Base-by-base conservation (phyloP, 2,329 filamentous ascomycete genomes). In the Apiospora rasikravindrae region DNA sequence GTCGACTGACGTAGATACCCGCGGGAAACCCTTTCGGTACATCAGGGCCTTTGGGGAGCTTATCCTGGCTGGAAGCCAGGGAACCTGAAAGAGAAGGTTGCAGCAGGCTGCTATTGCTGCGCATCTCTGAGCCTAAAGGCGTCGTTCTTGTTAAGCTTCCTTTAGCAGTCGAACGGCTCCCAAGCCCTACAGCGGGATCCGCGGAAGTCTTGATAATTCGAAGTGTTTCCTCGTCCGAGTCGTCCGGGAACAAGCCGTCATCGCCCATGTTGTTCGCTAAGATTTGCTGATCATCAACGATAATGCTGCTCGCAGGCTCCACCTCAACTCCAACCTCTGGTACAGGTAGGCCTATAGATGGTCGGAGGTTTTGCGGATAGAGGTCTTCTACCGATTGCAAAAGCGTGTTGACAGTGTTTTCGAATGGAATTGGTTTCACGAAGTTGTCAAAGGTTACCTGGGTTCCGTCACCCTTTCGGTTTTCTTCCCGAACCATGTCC, bases 331-430 rank as follows among this genome's bases (percentile, higher is more conserved):
- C 75, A 5, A 77, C 73, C 68, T 84, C 81, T 0, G 76, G 73
- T 6, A 76, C 77, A 7, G 76, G 70, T 10, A 77, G 71, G 0
- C 86, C 86, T 5, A 90, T 79, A 3, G 81, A 83, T n/a, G 84
- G 83, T 22, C 83, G 79, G 29, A 95, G 81, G 67, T 90, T 93
- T 26, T 89, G 87, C 0, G 93, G 92, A 79, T 93, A 98, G 22
- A 99, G 85, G 79, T 98, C 96, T 79, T 95, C 92, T 0, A 98
- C 91, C 70, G 96, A 95, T 77, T 97, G 90, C 51, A 97, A 82
- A 1, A 90, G 89, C 0, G 96, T 97, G 76, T 91, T 92, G n/a
- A 98, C 85, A 3, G 83, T 82, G 5, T 86, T 83, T 75, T 89
- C 90, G 16, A 88, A 85, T 0, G 88, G 84, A 1, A 83, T 77